phyloP scores from a whole-genome alignment of 1,284 basidiomycete genomes.

The Sporisorium iseilematis-ciliati region DNA sequence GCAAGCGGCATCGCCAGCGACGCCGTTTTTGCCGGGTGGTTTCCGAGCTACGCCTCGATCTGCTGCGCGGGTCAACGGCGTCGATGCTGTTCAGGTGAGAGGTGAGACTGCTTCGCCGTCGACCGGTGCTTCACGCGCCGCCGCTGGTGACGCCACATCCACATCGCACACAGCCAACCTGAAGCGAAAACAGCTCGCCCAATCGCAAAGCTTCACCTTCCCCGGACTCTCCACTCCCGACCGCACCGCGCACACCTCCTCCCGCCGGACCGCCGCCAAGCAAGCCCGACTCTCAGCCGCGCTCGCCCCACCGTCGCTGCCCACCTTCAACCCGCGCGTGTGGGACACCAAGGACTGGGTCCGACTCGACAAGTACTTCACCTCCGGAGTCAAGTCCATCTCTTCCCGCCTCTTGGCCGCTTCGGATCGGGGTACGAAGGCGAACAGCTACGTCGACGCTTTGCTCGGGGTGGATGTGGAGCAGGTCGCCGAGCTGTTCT shows the following conservation, averaged over 20 bases:
- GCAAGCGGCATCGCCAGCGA: constrained; percentile 23
- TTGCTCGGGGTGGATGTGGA: constrained; percentile 12
- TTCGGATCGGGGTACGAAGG: not conserved
- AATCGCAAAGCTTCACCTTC: constrained; percentile 13
- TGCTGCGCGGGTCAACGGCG: too few species aligned
- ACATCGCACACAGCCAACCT: constrained; percentile 7
- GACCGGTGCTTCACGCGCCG: constrained; percentile 6
- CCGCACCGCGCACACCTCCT: not conserved
- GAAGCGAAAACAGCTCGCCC: constrained; percentile 6
- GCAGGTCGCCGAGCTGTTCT: constrained; percentile 15
- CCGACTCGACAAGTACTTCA: constrained; percentile 49
- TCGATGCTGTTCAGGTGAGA: not conserved
- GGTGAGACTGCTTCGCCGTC: constrained; percentile 12
- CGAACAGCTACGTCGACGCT: constrained; percentile 20
- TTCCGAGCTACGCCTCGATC: constrained; percentile 32
- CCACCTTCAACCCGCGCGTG: constrained; percentile 18
- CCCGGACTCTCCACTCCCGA: constrained; percentile 15
- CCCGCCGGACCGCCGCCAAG: constrained; percentile 1
- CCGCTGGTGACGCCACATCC: constrained; percentile 7
- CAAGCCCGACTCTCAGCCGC: constrained; percentile 25
- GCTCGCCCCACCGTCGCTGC: constrained; percentile 8
- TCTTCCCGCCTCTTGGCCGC: constrained; percentile 6
- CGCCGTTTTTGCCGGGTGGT: constrained; percentile 47
- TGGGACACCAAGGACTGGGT: constrained; percentile 43
- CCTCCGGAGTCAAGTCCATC: constrained; percentile 23